A percentile compares a stretch with the other conserved stretches of the same genome.
These are phyloP conservation scores for Aspergillus thermomutatus DNA, from an alignment of 2,329 filamentous ascomycete genomes.

Conservation along the genomic window DNA sequence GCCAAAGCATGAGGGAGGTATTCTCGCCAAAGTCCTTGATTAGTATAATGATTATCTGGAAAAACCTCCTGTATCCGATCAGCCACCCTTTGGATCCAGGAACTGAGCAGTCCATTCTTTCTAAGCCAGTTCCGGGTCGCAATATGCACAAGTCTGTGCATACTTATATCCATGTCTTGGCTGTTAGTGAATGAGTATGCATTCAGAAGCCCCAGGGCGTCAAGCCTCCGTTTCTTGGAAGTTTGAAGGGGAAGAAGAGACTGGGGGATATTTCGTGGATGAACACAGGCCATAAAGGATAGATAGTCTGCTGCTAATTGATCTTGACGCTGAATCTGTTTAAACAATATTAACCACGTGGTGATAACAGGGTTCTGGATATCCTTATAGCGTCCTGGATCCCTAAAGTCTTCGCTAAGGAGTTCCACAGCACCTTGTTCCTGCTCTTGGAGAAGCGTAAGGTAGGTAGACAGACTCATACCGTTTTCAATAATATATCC, in stretches of 20 bases:
- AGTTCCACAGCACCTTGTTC: slow-evolving; percentile 4
- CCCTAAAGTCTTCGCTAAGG: slow-evolving; percentile 7
- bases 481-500: slow-evolving; percentile 16
- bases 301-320: slow-evolving; percentile 34
- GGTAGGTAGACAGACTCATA: not conserved
- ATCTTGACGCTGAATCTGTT: slow-evolving; percentile 18
- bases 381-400: slow-evolving; percentile 4
- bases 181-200: not conserved
- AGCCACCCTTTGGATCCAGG: not conserved
- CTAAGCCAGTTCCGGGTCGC: not conserved
- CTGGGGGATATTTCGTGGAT: slow-evolving; percentile 28
- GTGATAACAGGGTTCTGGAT: slow-evolving; percentile 5
- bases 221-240: slow-evolving; percentile 15
- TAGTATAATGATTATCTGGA: not conserved
- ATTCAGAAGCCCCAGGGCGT: slow-evolving; percentile 24
- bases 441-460: slow-evolving; percentile 1
- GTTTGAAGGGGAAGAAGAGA: slow-evolving; percentile 27
- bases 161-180: not conserved
- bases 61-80: not conserved
- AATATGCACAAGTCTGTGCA: not conserved
- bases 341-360: slow-evolving; percentile 10
- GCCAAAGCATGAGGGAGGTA: not conserved
- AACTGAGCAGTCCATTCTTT: not conserved
- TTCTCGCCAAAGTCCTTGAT: not conserved
- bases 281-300: slow-evolving; percentile 34